Evolutionary conservation across 768 basidiomycete genomes (phyloP), one percentile per base, ranked within the genome.

Genomic region (Boletus insuetus): DNA sequence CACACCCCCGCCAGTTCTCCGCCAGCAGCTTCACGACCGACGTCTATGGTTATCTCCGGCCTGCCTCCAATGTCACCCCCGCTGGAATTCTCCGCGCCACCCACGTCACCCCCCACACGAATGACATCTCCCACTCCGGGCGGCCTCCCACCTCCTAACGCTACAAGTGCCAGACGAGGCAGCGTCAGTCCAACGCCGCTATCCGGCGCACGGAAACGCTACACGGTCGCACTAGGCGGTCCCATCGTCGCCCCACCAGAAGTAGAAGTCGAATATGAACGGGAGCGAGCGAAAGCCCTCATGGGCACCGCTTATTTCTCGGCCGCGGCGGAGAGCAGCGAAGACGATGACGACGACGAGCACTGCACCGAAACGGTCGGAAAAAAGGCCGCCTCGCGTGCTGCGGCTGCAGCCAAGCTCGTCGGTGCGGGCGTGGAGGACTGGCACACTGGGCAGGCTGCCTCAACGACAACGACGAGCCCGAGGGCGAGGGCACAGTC

Each of bases 181-280:
- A 87, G 84, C 62, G 78, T 85, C 51, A 84, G 84, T 53, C 83
- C 86, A 2, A 90, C 88, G 4, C 89, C 91, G 2, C 73, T 81
- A 0, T 71, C 77, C 2, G 74, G 44, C 2, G 60, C 55, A 19
- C 61, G 91, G 56, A 94, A 94, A 64, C 79, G 91, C 38, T 93
- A 94, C 65, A 93, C 91, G 0, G 91, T 93, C 32, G 91, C 91
- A 1, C 78, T 94, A 0, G 90, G 89, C 11, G 86, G 82, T 3
- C 86, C 89, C 0, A 83, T 90, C 55, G 79, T 82, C 58, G 74
- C 63, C 37, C 69, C 61, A 55, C 66, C 59, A 29, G 72, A 60
- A 46, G 60, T 59, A 49, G 69, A 61, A 35, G 58, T 63, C 10
- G 72, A 69, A 5, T 65, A 66, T 48, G 66, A 70, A 31, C 70